Percentiles rank a stretch among this genome's conserved stretches.
phyloP scores from a whole-genome alignment of 164 flowering plant species.

The Umbellularia californica region DNA sequence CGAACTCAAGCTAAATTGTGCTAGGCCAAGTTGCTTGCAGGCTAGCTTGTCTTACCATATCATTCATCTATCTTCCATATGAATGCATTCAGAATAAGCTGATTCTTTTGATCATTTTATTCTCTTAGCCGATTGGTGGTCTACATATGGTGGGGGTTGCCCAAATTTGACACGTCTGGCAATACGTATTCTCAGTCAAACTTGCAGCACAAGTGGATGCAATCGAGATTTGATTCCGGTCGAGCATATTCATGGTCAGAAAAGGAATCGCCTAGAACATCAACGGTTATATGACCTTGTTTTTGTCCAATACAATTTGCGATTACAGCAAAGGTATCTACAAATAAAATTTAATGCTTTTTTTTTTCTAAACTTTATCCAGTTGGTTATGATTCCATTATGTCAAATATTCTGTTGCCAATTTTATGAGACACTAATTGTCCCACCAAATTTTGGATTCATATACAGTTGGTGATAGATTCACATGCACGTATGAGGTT shows the following conservation, averaged over 20 bases:
- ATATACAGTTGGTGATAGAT: background rate
- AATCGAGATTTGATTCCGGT: constrained; percentile 33
- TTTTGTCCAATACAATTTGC: constrained; percentile 63
- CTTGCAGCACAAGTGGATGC: constrained; percentile 48
- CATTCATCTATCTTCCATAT: too few species aligned
- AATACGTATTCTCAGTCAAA: constrained; percentile 69
- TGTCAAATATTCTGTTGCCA: background rate
- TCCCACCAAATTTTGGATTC: background rate
- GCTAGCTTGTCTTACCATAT: too few species aligned
- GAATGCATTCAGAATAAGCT: constrained; percentile 8
- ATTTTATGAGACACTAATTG: background rate
- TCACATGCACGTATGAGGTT: background rate
- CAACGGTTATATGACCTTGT: constrained; percentile 68
- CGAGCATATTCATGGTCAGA: constrained; percentile 37
- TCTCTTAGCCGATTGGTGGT: constrained; percentile 85
- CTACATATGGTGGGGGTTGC: constrained; percentile 87
- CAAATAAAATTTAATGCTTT: background rate
- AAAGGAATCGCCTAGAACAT: constrained; percentile 59
- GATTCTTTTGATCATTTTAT: constrained; percentile 9
- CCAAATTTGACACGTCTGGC: constrained; percentile 81
- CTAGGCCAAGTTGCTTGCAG: too few species aligned
- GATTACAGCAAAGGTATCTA: constrained; percentile 52
- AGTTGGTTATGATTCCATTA: too few species aligned
- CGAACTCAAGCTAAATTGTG: too few species aligned
- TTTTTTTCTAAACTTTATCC: background rate